These are phyloP conservation scores for Aaosphaeria pasadenensis DNA, from an alignment of 2,329 filamentous ascomycete species.

Conservation along the genomic window DNA sequence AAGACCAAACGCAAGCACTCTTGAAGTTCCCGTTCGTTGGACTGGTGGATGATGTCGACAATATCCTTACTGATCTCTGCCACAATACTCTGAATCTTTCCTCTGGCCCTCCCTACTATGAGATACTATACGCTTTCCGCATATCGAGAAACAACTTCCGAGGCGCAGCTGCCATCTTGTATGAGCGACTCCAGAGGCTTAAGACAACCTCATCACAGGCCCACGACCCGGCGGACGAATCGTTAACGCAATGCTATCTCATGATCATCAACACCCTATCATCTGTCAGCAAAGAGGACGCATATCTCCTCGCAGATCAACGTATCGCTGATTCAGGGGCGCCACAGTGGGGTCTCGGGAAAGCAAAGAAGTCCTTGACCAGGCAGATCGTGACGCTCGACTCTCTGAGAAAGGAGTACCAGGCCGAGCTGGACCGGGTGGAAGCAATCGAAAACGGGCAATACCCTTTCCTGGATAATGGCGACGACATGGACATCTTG, in stretches of 20 bases:
- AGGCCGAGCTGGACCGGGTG: constrained; percentile 83
- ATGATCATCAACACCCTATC: constrained; percentile 89
- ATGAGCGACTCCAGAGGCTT: constrained; percentile 55
- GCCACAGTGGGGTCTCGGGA: constrained; percentile 24
- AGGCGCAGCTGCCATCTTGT: constrained; percentile 62
- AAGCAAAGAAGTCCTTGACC: constrained; percentile 47
- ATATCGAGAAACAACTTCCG: constrained; percentile 83
- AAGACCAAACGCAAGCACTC: constrained; percentile 44
- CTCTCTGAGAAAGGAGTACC: constrained; percentile 84
- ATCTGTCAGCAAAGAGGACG: constrained; percentile 77
- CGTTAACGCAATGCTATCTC: constrained; percentile 72
- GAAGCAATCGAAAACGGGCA: constrained; percentile 85
- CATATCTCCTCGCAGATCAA: constrained; percentile 68
- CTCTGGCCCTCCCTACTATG: constrained; percentile 68
- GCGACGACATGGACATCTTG: constrained; percentile 37
- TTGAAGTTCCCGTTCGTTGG: constrained; percentile 75
- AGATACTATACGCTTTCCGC: constrained; percentile 88
- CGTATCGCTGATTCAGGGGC: constrained; percentile 39
- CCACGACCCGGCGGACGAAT: constrained; percentile 50
- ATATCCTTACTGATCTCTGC: constrained; percentile 70
- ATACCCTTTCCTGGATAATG: constrained; percentile 65
- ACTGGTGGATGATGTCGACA: constrained; percentile 75
- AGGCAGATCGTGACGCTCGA: constrained; percentile 80
- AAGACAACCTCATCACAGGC: constrained; percentile 37
- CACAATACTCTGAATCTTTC: constrained; percentile 64